phyloP scores from a whole-genome alignment of 768 basidiomycete species.

The Rhodotorula toruloides region DNA sequence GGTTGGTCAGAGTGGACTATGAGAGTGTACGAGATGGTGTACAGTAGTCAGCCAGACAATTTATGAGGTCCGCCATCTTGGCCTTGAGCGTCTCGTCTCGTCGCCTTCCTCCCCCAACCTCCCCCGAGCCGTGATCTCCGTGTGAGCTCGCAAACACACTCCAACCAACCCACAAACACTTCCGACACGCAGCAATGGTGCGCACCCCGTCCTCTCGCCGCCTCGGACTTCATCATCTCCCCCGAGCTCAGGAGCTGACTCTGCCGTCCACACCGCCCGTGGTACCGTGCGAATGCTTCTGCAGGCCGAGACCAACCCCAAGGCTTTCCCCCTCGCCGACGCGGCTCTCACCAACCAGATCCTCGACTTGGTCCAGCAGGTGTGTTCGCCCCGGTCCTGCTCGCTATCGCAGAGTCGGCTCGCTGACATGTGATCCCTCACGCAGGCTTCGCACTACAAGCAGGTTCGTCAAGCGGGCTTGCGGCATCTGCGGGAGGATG shows the following conservation, averaged over 20 bases:
- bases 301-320: conserved; percentile 38
- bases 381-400: not conserved
- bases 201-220: not conserved
- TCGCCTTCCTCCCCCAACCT: too few species aligned
- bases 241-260: conserved; percentile 2
- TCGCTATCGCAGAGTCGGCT: not conserved
- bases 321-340: conserved; percentile 54
- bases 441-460: conserved; percentile 85
- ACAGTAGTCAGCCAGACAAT: too few species aligned
- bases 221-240: not conserved
- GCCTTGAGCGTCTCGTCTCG: too few species aligned
- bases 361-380: conserved; percentile 76
- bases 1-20: too few species aligned
- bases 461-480: conserved; percentile 50
- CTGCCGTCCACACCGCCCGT: too few species aligned
- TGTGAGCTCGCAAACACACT: conserved; percentile 14
- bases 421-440: conserved; percentile 56
- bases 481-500: too few species aligned
- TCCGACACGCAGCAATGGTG: conserved; percentile 5
- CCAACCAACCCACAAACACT: not conserved
- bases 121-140: conserved; percentile 23
- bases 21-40: too few species aligned
- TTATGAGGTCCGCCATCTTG: too few species aligned
- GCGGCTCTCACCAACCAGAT: conserved; percentile 91
- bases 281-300: too few species aligned